Base-by-base conservation (phyloP, 805 yeast genomes). In the Blastobotrys americana region DNA sequence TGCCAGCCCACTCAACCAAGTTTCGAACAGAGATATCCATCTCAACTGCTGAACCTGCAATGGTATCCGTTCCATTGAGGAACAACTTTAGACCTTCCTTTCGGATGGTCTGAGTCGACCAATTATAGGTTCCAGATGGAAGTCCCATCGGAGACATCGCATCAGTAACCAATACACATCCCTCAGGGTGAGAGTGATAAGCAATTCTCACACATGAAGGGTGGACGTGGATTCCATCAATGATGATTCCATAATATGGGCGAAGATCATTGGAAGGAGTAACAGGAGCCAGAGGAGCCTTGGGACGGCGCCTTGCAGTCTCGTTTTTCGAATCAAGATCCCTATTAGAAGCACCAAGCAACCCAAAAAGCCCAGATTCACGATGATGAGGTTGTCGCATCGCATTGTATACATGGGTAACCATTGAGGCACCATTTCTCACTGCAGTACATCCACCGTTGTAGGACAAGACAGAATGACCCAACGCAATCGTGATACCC, bases 31-130 rank as follows among this genome's bases (percentile, higher is more conserved):
- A 73, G 42, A 67, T 67, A 20, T 75, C 71, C 42, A 76, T 67
- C 23, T 74, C 70, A 5, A 80, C 73, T n/a, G 79, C 80, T 16
- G 78, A 72, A 21, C 82, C 82, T 6, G 82, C 82, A 59, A 77
- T 71, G 5, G 80, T 77, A 43, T 70, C 67, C 6, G 80, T 75
- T 25, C 77, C 78, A 55, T 75, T 65, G 50, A 77, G 65, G 43
- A 65, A 66, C 49, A 76, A 63, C 37, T 64, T 58, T 36, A 67
- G 57, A n/a, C 77, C 80, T 17, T 62, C 61, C 56, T 77, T 77
- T 27, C 63, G 71, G 18, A 77, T 69, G 40, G 55, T 58, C 60
- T 73, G 74, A 44, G 66, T 64, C 46, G 64, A 66, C 78, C 81
- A 76, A 49, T 64, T 61, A 56, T 77, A 77, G 18, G 64, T 59